Base-by-base conservation (phyloP, 2,329 filamentous ascomycete species). In the Alternaria sp. region DNA sequence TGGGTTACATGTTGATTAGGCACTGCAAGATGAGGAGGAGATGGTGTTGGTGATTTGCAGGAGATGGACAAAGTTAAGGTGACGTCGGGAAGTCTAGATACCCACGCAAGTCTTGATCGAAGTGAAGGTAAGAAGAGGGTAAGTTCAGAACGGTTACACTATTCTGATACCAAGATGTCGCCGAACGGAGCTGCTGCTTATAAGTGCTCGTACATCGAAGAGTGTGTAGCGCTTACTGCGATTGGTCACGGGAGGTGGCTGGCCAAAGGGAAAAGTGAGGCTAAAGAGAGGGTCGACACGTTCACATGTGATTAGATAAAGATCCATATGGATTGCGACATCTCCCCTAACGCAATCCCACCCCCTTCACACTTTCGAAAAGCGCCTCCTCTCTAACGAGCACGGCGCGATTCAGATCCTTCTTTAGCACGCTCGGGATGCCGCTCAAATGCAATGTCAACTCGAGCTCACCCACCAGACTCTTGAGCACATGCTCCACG, bases 401-500 rank as follows among this genome's bases (percentile, higher is more conserved):
- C 12, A 68, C 58, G 7, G 57, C 62, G n/a, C 73, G 60, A 45
- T 73, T 71, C 26, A 72, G 25, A 26, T 71, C 60, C 23, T 68
- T 65, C 54, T 68, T 69, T 9, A 49, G 46, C 19, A 70, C 72
- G 43, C 67, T 68, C 21, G 58, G 65, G 28, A 75, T 72, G 1
- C 72, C 74, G 12, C 66, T 62, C 45, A 75, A 44, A 54, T 74
- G 73, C 58, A 74, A 40, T 8, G 69, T 76, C 57, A 73, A 56
- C 53, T 77, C 72, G 23, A 77, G 55, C 28, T 72, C 64, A 9
- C 66, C 67, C 7, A 68, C 51, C 26, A 69, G 59, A 51, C 63
- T 68, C 60, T 67, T 70, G 43, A 75, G 50, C 26, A 76, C 74
- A 57, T 75, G 69, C 63, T 83, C 83, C 2, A 86, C 88, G 10